Conservation (phyloP, 2,329 filamentous ascomycete species). For the Lasiodiplodia gonubiensis region DNA sequence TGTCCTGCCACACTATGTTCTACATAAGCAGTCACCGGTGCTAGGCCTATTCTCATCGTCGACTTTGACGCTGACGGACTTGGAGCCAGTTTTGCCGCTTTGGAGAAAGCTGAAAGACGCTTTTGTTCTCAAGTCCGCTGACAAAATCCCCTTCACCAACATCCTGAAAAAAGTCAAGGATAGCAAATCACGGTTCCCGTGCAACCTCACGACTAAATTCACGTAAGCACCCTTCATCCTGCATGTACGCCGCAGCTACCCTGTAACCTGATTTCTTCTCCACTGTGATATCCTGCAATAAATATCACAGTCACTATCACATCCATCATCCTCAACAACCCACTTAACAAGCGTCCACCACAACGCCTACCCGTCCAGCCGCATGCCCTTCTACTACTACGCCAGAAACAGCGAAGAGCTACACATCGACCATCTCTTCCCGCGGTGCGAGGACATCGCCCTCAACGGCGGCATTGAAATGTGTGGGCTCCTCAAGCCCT, state of each 20-base stretch:
- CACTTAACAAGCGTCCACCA: constrained; percentile 46
- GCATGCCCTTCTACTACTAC: constrained; percentile 55
- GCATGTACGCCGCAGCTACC: not conserved
- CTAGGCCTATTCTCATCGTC: constrained; percentile 47
- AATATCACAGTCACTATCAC: constrained; percentile 39
- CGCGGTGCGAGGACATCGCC: constrained; percentile 47
- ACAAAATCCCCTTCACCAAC: constrained; percentile 35
- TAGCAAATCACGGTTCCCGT: constrained; percentile 17
- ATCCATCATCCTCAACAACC: constrained; percentile 36
- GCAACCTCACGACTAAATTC: not conserved
- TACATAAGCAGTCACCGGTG: constrained; percentile 49
- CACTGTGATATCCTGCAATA: constrained; percentile 26
- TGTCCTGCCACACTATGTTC: constrained; percentile 49
- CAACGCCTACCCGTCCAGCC: constrained; percentile 42
- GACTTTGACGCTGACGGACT: constrained; percentile 33
- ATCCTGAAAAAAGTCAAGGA: constrained; percentile 6
- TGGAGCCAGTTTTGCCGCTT: constrained; percentile 34
- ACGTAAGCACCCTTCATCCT: not conserved
- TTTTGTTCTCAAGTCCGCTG: constrained; percentile 37
- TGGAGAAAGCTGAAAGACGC: constrained; percentile 36
- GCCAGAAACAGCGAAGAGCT: constrained; percentile 35
- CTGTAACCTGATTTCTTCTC: not conserved
- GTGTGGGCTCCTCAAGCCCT: too few species aligned
- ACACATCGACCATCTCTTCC: constrained; percentile 53
- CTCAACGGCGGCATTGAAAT: constrained; percentile 28